These are phyloP conservation scores for Nadsonia starkeyi-henricii DNA, from an alignment of 1,139 yeast genomes.

Conservation along the genomic window DNA sequence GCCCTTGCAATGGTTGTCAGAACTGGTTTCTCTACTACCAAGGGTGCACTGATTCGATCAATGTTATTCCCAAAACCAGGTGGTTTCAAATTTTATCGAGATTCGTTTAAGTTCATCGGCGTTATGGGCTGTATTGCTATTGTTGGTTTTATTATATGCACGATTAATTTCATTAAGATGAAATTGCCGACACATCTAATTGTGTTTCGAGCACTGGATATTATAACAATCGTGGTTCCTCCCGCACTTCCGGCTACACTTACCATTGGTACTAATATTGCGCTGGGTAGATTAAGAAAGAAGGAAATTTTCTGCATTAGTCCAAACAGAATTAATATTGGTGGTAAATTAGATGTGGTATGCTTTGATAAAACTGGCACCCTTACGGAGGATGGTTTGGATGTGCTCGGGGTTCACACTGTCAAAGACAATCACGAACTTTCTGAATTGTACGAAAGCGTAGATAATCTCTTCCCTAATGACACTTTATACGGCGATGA, in stretches of 20 bases:
- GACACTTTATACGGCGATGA: constrained; percentile 1
- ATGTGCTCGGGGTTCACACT: constrained; percentile 75
- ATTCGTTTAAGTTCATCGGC: constrained; percentile 90
- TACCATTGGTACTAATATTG: constrained; percentile 92
- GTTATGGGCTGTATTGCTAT: constrained; percentile 81
- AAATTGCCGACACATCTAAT: constrained; percentile 59
- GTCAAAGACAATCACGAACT: constrained; percentile 30
- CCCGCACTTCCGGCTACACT: constrained; percentile 97
- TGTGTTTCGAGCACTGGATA: constrained; percentile 78
- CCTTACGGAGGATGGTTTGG: constrained; percentile 89
- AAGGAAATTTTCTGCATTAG: constrained; percentile 74
- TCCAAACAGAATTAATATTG: constrained; percentile 86
- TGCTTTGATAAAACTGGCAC: constrained; percentile 98
- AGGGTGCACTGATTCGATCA: constrained; percentile 87
- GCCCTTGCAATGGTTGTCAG: constrained; percentile 80
- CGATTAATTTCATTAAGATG: constrained; percentile 65
- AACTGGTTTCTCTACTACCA: constrained; percentile 90
- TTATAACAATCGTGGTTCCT: constrained; percentile 92
- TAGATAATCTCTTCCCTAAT: constrained; percentile 12
- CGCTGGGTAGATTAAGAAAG: constrained; percentile 58
- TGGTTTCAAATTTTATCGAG: constrained; percentile 85
- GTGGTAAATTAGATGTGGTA: constrained; percentile 80
- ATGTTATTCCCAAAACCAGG: constrained; percentile 94
- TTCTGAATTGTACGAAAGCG: constrained; percentile 14
- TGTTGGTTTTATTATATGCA: constrained; percentile 71